phyloP scores from a whole-genome alignment of 305 asterid species.

The Withania somnifera region DNA sequence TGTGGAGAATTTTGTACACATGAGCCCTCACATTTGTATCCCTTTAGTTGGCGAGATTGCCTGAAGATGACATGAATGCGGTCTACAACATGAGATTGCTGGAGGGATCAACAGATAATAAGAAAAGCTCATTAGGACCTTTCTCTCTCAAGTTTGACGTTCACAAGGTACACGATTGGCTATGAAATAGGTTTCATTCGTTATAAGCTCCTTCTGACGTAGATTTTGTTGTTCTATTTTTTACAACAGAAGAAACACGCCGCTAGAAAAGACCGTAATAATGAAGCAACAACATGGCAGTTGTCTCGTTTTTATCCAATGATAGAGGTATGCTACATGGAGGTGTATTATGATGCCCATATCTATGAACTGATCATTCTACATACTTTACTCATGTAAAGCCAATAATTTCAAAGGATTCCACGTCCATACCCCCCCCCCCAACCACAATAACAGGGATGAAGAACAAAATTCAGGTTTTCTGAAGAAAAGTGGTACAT shows the following conservation, averaged over 20 bases:
- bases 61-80: slow-evolving; percentile 78
- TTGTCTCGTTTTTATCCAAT: slow-evolving; percentile 92
- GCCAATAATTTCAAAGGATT: background rate
- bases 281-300: slow-evolving; percentile 76
- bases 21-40: background rate
- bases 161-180: slow-evolving; percentile 53
- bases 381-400: no score
- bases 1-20: background rate
- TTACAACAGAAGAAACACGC: slow-evolving; percentile 72
- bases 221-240: background rate
- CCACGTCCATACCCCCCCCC: background rate
- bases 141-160: slow-evolving; percentile 89
- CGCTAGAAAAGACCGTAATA: slow-evolving; percentile 80
- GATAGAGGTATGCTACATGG: slow-evolving; percentile 64
- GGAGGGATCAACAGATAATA: slow-evolving; percentile 60
- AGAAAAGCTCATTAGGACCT: slow-evolving; percentile 57
- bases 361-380: background rate
- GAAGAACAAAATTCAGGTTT: background rate
- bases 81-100: slow-evolving; percentile 93
- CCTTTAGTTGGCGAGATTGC: slow-evolving; percentile 72
- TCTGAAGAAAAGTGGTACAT: background rate
- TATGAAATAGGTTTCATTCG: slow-evolving; percentile 8
- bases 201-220: slow-evolving; percentile 1
- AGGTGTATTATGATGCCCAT: background rate
- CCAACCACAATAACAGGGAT: background rate